Percentiles rank a stretch among this genome's conserved stretches.
Evolutionary conservation across 805 yeast genomes (phyloP).

Genomic region (Candida corydali): DNA sequence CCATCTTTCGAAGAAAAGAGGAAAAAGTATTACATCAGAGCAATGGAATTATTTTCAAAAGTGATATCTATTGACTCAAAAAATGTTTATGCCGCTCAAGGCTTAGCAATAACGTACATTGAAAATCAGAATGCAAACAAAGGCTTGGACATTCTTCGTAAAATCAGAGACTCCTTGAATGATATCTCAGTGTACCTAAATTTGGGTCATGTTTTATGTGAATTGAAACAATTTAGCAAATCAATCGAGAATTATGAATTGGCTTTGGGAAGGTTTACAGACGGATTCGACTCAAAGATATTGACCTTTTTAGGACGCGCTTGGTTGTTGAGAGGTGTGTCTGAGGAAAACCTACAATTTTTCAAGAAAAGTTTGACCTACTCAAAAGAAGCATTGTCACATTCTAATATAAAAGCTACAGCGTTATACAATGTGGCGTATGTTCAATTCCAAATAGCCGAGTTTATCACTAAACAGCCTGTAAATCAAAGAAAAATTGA

Average conservation of each 20-base stretch:
- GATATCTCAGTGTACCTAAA: slow-evolving; percentile 82
- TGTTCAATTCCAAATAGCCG: slow-evolving; percentile 83
- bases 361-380: slow-evolving; percentile 60
- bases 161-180: slow-evolving; percentile 83
- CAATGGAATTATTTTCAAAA: slow-evolving; percentile 89
- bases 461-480: slow-evolving; percentile 60
- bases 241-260: slow-evolving; percentile 87
- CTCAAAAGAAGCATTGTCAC: slow-evolving; percentile 52
- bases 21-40: slow-evolving; percentile 76
- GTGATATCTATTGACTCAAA: slow-evolving; percentile 78
- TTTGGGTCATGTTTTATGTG: slow-evolving; percentile 82
- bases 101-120: slow-evolving; percentile 88
- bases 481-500: slow-evolving; percentile 55
- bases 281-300: slow-evolving; percentile 60
- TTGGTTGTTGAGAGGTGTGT: slow-evolving; percentile 76
- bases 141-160: slow-evolving; percentile 83
- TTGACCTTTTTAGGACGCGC: slow-evolving; percentile 78
- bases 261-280: slow-evolving; percentile 64
- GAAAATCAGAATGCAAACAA: slow-evolving; percentile 71
- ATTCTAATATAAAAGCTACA: slow-evolving; percentile 32
- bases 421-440: slow-evolving; percentile 78
- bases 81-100: slow-evolving; percentile 96
- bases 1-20: slow-evolving; percentile 37
- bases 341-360: slow-evolving; percentile 60
- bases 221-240: slow-evolving; percentile 74